Evolutionary conservation across 2,329 filamentous ascomycete genomes (phyloP), one percentile per base, ranked within the genome.

Genomic region (Penicillium sp.): DNA sequence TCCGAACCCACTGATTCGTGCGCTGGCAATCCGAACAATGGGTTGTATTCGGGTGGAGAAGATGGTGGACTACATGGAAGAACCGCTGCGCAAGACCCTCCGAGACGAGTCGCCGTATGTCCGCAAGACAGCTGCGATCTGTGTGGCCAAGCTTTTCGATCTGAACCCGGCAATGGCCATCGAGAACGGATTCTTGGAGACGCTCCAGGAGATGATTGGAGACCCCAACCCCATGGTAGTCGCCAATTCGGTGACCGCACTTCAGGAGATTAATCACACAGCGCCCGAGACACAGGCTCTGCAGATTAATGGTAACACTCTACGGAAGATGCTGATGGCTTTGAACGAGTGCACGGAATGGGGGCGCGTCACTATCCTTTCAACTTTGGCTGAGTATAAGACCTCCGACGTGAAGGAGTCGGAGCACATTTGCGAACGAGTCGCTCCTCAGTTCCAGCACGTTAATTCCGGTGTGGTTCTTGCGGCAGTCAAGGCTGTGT

Each of bases 51-150:
- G 94, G 56, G 94, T 99, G 55, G 94, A 97, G 68, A 99, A 99
- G 78, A 99, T 99, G 91, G 91, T 97, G 64, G 94, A 99, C 74
- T 99, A 99, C 76, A 97, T 99, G 93, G 94, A 97, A 76, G 94
- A 99, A 71, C 94, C 94, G 15, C 78, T 99, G 62, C 86, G 94
- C 68, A 99, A 99, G 80, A 99, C 94, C 13, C 81, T 99, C 66
- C 87, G 92, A 75, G 94, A 99, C 78, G 94, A 99, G 77, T 97
- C 93, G 49, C 94, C 94, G 0, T 99, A 99, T 75, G 94, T 99
- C 60, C 90, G 94, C 68, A 99, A 99, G 80, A 99, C 94, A 2
- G 94, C 94, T 43, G 94, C 93, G 41, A 94, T 99, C 65, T 97
- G 94, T 73, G 94, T 99, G 44, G 94, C 94, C 53, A 99, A 99